phyloP scores from a whole-genome alignment of 2,329 filamentous ascomycete genomes.

The Pestalotiopsis sp. region DNA sequence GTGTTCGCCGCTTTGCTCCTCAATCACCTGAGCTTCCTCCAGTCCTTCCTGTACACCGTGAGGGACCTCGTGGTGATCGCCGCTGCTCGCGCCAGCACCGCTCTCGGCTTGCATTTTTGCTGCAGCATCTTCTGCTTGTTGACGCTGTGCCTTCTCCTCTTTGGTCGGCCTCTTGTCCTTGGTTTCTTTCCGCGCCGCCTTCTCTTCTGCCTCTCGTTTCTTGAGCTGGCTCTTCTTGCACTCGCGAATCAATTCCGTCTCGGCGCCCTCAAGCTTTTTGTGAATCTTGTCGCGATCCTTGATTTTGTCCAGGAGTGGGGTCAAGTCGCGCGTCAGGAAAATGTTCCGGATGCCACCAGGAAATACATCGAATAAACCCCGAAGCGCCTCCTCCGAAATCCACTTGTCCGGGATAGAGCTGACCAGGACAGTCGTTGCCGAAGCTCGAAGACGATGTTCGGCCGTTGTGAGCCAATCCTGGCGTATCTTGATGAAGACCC shows the following conservation, averaged over 20 bases:
- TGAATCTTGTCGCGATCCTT: conserved; percentile 74
- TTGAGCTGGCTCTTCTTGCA: conserved; percentile 83
- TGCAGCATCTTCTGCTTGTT: conserved; percentile 51
- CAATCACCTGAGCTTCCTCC: conserved; percentile 27
- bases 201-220: conserved; percentile 64
- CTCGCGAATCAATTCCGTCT: conserved; percentile 80
- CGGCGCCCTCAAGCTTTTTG: conserved; percentile 72
- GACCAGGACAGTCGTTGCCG: conserved; percentile 92
- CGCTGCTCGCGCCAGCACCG: conserved; percentile 52
- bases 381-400: conserved; percentile 81
- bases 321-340: conserved; percentile 92
- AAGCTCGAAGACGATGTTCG: conserved; percentile 89
- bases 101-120: conserved; percentile 54
- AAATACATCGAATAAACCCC: conserved; percentile 90
- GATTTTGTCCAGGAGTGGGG: conserved; percentile 83
- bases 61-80: conserved; percentile 55
- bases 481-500: conserved; percentile 87
- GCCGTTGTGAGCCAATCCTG: conserved; percentile 95
- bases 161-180: conserved; percentile 55
- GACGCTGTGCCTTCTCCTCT: conserved; percentile 49
- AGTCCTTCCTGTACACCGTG: conserved; percentile 50
- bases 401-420: conserved; percentile 89
- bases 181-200: conserved; percentile 59
- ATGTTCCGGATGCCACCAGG: conserved; percentile 94
- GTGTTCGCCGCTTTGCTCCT: conserved; percentile 23